Evolutionary conservation across 805 yeast genomes (phyloP), one percentile per base, ranked within the genome.

Genomic region (Maudiozyma saulgeensis): DNA sequence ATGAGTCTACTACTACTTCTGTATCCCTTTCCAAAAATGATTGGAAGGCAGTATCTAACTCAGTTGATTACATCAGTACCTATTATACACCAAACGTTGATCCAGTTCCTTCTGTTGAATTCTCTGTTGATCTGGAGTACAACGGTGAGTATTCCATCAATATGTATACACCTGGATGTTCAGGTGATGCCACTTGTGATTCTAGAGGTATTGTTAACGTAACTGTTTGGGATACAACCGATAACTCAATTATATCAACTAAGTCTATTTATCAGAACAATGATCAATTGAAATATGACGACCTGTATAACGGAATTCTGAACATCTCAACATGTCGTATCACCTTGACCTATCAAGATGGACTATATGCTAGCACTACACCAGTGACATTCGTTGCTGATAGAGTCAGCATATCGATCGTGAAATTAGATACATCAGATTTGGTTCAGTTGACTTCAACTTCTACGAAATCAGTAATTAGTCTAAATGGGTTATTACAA

Each of bases 161-260:
- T 47, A 57, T 90, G 45, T 83, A 79, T 57, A 93, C 99, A 0
- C 96, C 96, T 0, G 98, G 98, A 0, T 93, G 99, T 68, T 47
- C 64, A 0, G 62, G 57, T 3, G 96, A 86, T 61, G 66, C 69
- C 45, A 75, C 93, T 0, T 93, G 99, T 67, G 56, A 62, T 21
- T 51, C 68, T 19, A 76, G 99, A 61, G 91, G 95, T 11, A 75
- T 79, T 25, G 91, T 87, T 3, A 87, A 87, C 57, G 96, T 83
- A 0, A 76, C 95, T 0, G 70, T 90, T 1, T 50, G 57, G 53
- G 78, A 76, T 21, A 58, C 63, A 0, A 56, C 61, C 0, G 58
- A 69, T 15, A 67, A 67, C 4, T 49, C 74, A 1, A 57, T 81
- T 3, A 58, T 74, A 2, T 58, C 79, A 1, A 56, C 68, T 1